These are phyloP conservation scores for Yarrowia sp. DNA, from an alignment of 805 yeast species.

Conservation along the genomic window DNA sequence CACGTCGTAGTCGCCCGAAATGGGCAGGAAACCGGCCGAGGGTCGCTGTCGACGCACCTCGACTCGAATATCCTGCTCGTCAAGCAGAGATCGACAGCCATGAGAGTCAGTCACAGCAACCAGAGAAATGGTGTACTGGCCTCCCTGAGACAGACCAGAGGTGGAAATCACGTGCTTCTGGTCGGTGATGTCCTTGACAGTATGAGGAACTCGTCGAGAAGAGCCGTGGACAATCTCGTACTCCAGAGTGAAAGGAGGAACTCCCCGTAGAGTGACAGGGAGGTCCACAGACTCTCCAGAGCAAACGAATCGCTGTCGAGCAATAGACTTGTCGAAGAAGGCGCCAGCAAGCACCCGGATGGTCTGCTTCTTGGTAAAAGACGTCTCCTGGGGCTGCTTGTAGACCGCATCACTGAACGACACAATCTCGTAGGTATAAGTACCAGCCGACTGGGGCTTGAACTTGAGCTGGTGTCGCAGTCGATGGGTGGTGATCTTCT, in stretches of 20 bases:
- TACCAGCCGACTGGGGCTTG: constrained; percentile 82
- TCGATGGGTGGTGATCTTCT: constrained; percentile 47
- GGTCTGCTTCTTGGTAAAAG: constrained; percentile 47
- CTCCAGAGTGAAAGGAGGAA: constrained; percentile 73
- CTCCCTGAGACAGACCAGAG: constrained; percentile 67
- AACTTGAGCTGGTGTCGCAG: constrained; percentile 67
- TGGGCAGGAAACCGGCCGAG: constrained; percentile 56
- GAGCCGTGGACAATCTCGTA: constrained; percentile 71
- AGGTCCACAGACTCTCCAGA: constrained; percentile 57
- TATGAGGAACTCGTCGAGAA: constrained; percentile 56
- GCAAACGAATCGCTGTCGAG: constrained; percentile 52
- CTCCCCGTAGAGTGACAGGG: constrained; percentile 74
- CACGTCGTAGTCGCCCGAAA: constrained; percentile 49
- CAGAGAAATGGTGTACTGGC: constrained; percentile 70
- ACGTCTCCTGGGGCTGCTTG: constrained; percentile 46
- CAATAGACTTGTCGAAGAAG: constrained; percentile 45
- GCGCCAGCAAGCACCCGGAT: constrained; percentile 54
- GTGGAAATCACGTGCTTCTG: constrained; percentile 57
- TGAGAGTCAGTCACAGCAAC: constrained; percentile 75
- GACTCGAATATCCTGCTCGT: constrained; percentile 68
- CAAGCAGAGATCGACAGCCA: constrained; percentile 76
- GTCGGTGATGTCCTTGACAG: constrained; percentile 53
- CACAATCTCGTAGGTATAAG: constrained; percentile 74
- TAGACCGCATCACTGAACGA: constrained; percentile 70
- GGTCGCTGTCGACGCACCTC: constrained; percentile 77